Evolutionary conservation across 768 basidiomycete species (phyloP).

Genomic region (Collybiopsis confluens): DNA sequence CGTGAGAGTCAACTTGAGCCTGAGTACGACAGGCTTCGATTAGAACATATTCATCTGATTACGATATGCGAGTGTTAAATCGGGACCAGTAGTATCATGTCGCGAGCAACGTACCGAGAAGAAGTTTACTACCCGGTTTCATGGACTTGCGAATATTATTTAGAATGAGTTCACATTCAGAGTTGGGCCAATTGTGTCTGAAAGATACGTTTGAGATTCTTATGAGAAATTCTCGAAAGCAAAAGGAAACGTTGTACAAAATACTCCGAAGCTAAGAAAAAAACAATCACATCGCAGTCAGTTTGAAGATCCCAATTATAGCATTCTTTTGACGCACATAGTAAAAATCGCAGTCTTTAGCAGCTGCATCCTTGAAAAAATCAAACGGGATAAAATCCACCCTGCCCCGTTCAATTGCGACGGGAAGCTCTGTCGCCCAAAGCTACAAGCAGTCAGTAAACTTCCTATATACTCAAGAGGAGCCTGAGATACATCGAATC

Average conservation of each 20-base stretch:
- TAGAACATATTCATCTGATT: constrained; percentile 35
- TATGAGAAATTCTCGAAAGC: background rate
- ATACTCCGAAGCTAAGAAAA: background rate
- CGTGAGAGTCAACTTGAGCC: background rate
- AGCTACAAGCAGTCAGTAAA: constrained; percentile 11
- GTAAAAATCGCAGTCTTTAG: constrained; percentile 33
- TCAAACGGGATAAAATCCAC: constrained; percentile 35
- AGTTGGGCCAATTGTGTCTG: constrained; percentile 41
- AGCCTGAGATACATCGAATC: background rate
- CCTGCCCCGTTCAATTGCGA: constrained; percentile 28
- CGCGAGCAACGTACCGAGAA: constrained; percentile 26
- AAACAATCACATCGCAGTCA: background rate
- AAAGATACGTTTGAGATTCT: background rate
- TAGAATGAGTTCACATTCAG: constrained; percentile 30
- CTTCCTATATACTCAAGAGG: background rate
- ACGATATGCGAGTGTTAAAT: background rate
- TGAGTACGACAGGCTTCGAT: constrained; percentile 24
- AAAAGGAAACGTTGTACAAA: background rate
- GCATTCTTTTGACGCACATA: constrained; percentile 26
- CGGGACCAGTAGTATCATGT: background rate
- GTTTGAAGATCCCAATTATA: too few relatives aligned
- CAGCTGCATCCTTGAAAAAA: constrained; percentile 34
- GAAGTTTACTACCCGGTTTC: constrained; percentile 26
- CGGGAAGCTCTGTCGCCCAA: constrained; percentile 29
- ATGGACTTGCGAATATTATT: constrained; percentile 30